Conservation (phyloP, 2,329 filamentous ascomycete genomes). For the Teratosphaeriaceae sp. region DNA sequence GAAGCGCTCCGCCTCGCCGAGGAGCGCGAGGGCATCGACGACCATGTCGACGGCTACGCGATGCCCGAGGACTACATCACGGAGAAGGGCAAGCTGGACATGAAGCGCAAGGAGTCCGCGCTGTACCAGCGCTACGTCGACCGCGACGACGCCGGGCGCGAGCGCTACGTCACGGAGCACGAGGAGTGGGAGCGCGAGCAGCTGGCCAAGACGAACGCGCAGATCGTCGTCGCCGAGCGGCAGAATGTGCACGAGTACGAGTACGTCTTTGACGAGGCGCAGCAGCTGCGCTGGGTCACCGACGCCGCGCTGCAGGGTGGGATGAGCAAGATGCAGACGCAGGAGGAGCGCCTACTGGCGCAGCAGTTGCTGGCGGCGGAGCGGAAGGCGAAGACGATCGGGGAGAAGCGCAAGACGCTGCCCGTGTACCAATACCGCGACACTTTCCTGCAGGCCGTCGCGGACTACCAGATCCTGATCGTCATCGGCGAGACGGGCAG, state of each 20-base stretch:
- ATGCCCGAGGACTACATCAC: conserved; percentile 95
- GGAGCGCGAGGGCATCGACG: conserved; percentile 79
- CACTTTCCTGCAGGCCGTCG: conserved; percentile 78
- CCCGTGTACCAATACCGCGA: conserved; percentile 87
- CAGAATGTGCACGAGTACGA: conserved; percentile 80
- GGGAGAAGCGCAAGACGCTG: conserved; percentile 83
- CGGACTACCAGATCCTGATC: conserved; percentile 78
- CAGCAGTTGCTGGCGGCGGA: conserved; percentile 84
- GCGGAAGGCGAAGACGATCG: conserved; percentile 78
- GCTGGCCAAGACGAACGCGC: conserved; percentile 76
- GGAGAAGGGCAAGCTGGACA: conserved; percentile 83
- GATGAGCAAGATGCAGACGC: conserved; percentile 57
- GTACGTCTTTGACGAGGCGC: conserved; percentile 84
- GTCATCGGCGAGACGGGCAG: conserved; percentile 92
- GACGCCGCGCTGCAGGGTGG: conserved; percentile 68
- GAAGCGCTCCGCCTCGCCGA: conserved; percentile 55
- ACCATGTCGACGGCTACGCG: conserved; percentile 84
- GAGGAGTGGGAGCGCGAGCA: conserved; percentile 96
- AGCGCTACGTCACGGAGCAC: conserved; percentile 85
- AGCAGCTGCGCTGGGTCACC: conserved; percentile 78
- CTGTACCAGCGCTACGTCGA: conserved; percentile 89
- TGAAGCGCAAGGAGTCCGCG: conserved; percentile 79
- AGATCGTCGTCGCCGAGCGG: conserved; percentile 68
- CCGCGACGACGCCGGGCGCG: conserved; percentile 76
- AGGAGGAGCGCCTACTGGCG: conserved; percentile 72